Base-by-base conservation (phyloP, 2,329 filamentous ascomycete genomes). In the Fusarium fujikuroi region DNA sequence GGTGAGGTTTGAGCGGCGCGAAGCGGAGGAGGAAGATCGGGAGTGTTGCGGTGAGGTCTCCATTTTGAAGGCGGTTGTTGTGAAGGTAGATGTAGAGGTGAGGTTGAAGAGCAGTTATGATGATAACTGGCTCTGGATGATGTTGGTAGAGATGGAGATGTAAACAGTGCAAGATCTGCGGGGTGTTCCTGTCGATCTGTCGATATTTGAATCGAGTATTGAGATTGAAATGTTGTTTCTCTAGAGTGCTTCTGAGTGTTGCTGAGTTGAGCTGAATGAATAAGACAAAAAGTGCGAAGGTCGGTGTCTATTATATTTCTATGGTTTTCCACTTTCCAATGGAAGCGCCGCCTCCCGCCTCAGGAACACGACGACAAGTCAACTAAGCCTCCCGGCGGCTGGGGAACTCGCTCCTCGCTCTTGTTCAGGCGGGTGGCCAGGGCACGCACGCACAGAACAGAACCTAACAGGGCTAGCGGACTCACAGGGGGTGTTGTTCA, bases 1-100 rank as follows among this genome's bases (percentile, higher is more conserved):
- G 28, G 90, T 91, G 64, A 94, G 88, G 76, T 87, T 81, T 74
- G 78, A 83, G 68, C 83, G 84, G 74, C 81, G 81, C 60, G 85
- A 87, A 52, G 84, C 82, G 69, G 81, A 80, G 58, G 86, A 87
- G 16, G 87, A 87, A 30, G 83, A 83, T 40, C 83, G 81, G 37
- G 83, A 84, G 79, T 76, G 80, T 76, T 77, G 78, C 37, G 80
- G 78, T 58, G 82, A 79, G 28, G 81, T 75, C 44, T 83, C 81
- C 82, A 84, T 84, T 40, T 53, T 77, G 73, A 46, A 46, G 62
- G 58, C 60, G 56, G 58, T 58, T 71, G 72, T 72, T 57, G 46
- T 59, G 50, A 12, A 59, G 67, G 54, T 52, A 23, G 44, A 47
- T 62, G 44, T 59, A 65, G 19, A 68, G 37, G 28, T 47, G 58